phyloP scores from a whole-genome alignment of 2,329 filamentous ascomycete species.

The Atkinsonella hypoxylon region DNA sequence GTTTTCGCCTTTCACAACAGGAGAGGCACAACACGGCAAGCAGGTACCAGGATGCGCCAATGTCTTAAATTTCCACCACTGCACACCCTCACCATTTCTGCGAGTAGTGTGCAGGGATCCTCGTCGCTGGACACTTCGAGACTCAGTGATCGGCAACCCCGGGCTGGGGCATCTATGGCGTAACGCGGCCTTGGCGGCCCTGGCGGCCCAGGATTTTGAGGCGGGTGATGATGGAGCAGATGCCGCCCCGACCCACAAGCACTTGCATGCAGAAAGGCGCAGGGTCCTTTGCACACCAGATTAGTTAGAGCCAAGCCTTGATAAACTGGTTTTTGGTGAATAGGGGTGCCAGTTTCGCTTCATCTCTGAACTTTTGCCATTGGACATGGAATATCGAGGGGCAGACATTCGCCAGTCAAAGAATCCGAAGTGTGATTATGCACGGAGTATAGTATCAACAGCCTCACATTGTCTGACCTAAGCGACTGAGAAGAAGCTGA shows the following conservation, averaged over 20 bases:
- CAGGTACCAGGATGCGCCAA: constrained; percentile 1
- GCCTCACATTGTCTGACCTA: background rate
- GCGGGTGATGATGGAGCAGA: background rate
- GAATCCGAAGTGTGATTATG: no score
- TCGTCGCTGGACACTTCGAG: background rate
- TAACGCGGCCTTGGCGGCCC: no score
- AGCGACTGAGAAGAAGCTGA: background rate
- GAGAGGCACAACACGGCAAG: background rate
- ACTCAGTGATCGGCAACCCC: background rate
- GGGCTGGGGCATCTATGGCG: constrained; percentile 5
- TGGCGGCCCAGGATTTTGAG: background rate
- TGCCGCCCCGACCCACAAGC: background rate
- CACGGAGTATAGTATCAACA: no score
- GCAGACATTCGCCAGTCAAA: background rate
- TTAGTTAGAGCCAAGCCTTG: background rate
- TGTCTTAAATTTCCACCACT: background rate
- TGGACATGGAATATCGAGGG: background rate
- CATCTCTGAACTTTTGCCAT: background rate
- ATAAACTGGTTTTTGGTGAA: background rate
- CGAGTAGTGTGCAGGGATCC: background rate
- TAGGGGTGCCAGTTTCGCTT: background rate
- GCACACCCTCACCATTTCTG: background rate
- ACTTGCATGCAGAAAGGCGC: background rate
- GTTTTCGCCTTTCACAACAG: background rate
- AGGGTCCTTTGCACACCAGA: background rate